Evolutionary conservation across 2,329 filamentous ascomycete genomes (phyloP).

Genomic region (Fusarium continuum): DNA sequence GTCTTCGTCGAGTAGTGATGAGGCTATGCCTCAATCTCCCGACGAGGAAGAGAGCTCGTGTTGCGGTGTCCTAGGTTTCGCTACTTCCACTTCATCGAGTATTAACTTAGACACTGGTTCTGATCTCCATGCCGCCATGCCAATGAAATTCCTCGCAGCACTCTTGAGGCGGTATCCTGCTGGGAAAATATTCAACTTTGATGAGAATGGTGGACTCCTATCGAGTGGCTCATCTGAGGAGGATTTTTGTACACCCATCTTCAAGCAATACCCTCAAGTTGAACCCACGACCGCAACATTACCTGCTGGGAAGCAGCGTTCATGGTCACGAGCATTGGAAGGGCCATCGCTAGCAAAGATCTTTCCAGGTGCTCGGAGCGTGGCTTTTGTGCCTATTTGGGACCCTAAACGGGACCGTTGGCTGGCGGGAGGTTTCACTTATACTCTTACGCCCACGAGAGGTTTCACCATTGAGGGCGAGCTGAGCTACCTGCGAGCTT

Average conservation of each 20-base stretch:
- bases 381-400: slow-evolving; percentile 60
- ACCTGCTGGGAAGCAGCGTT: background rate
- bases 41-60: slow-evolving; percentile 9
- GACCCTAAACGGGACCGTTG: slow-evolving; percentile 56
- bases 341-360: slow-evolving; percentile 41
- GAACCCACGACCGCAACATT: background rate
- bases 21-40: slow-evolving; percentile 9
- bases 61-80: slow-evolving; percentile 53
- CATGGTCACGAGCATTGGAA: slow-evolving; percentile 15
- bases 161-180: slow-evolving; percentile 57
- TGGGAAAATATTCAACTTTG: slow-evolving; percentile 58
- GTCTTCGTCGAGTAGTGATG: slow-evolving; percentile 43
- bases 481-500: slow-evolving; percentile 60
- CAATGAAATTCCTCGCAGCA: slow-evolving; percentile 51
- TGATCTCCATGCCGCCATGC: slow-evolving; percentile 42
- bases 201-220: slow-evolving; percentile 49
- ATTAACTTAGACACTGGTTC: slow-evolving; percentile 43
- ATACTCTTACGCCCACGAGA: slow-evolving; percentile 55
- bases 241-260: slow-evolving; percentile 13
- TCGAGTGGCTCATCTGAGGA: slow-evolving; percentile 47
- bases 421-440: slow-evolving; percentile 60
- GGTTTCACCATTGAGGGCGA: slow-evolving; percentile 58
- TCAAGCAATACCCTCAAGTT: background rate
- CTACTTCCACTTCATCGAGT: slow-evolving; percentile 47
- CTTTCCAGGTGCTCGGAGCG: slow-evolving; percentile 56